phyloP scores from a whole-genome alignment of 2,329 filamentous ascomycete species.

The Ceratocystis papillata region DNA sequence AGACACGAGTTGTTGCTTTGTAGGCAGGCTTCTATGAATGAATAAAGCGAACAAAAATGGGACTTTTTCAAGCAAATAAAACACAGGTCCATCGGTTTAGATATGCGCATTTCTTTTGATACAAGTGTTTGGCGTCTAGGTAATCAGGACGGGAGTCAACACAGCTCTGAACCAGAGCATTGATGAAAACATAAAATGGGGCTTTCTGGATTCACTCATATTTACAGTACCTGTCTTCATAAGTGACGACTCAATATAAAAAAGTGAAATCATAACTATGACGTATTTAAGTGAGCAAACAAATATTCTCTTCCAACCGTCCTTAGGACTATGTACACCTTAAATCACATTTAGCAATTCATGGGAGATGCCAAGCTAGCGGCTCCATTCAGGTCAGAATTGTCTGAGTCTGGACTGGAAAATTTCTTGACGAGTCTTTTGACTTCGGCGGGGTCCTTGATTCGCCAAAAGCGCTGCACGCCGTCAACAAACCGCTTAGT shows the following conservation, averaged over 20 bases:
- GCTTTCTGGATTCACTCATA: slow-evolving; percentile 18
- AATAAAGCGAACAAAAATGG: slow-evolving; percentile 25
- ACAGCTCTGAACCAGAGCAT: slow-evolving; percentile 1
- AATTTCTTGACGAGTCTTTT: slow-evolving; percentile 47
- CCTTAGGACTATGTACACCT: too few species aligned
- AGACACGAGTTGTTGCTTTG: slow-evolving; percentile 19
- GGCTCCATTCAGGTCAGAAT: slow-evolving; percentile 26
- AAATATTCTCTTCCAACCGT: neutral
- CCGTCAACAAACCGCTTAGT: slow-evolving; percentile 57
- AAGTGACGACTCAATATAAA: slow-evolving; percentile 17
- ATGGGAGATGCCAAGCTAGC: slow-evolving; percentile 30
- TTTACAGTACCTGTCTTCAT: slow-evolving; percentile 16
- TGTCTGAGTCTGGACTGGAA: slow-evolving; percentile 16
- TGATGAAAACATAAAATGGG: slow-evolving; percentile 3
- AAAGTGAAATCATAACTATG: slow-evolving; percentile 16
- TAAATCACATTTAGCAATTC: slow-evolving; percentile 28
- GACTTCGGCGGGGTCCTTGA: slow-evolving; percentile 55
- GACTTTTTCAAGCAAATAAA: slow-evolving; percentile 24
- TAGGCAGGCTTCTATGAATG: slow-evolving; percentile 23
- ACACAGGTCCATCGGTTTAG: slow-evolving; percentile 18
- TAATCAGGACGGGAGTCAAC: slow-evolving; percentile 20
- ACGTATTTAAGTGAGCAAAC: neutral
- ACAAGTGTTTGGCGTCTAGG: slow-evolving; percentile 23
- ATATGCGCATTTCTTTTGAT: slow-evolving; percentile 26
- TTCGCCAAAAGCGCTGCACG: slow-evolving; percentile 63